These are phyloP conservation scores for Apiotrichum montevideense DNA, from an alignment of 1,284 basidiomycete species.

Conservation along the genomic window DNA sequence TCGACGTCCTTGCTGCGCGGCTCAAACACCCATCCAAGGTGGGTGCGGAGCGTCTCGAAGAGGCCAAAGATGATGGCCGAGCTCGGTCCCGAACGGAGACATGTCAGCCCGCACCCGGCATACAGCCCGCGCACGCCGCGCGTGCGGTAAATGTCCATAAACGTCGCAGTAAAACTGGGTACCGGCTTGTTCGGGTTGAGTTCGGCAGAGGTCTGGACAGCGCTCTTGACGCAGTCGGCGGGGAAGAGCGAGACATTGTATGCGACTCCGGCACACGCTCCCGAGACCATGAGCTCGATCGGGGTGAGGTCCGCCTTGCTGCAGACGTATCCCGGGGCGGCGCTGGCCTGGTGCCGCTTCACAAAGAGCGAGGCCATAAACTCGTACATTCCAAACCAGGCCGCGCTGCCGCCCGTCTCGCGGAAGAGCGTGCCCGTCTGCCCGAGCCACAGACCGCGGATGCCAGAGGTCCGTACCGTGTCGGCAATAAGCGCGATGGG, in stretches of 20 bases:
- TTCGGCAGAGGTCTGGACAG: slow-evolving; percentile 91
- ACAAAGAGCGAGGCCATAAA: slow-evolving; percentile 58
- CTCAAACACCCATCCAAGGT: slow-evolving; percentile 34
- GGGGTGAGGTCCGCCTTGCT: slow-evolving; percentile 57
- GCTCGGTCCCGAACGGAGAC: slow-evolving; percentile 77
- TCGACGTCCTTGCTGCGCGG: not conserved
- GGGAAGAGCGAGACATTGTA: slow-evolving; percentile 82
- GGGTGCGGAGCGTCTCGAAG: slow-evolving; percentile 62
- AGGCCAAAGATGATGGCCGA: slow-evolving; percentile 88
- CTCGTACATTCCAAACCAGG: slow-evolving; percentile 86
- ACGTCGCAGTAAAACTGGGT: slow-evolving; percentile 63
- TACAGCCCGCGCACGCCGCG: slow-evolving; percentile 83
- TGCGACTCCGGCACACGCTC: slow-evolving; percentile 76
- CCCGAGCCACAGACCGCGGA: slow-evolving; percentile 77
- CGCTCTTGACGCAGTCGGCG: slow-evolving; percentile 88
- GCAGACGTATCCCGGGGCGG: slow-evolving; percentile 18
- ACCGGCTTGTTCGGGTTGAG: slow-evolving; percentile 55
- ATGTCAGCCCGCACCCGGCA: slow-evolving; percentile 91
- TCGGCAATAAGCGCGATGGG: slow-evolving; percentile 63
- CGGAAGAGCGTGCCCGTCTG: slow-evolving; percentile 79
- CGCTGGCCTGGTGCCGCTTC: slow-evolving; percentile 38
- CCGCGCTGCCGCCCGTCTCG: slow-evolving; percentile 77
- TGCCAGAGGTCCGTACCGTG: slow-evolving; percentile 60
- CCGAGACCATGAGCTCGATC: slow-evolving; percentile 77
- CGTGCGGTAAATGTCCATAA: slow-evolving; percentile 64